These are phyloP conservation scores for Fusarium goolgardi DNA, from an alignment of 2,329 filamentous ascomycete species.

Conservation along the genomic window DNA sequence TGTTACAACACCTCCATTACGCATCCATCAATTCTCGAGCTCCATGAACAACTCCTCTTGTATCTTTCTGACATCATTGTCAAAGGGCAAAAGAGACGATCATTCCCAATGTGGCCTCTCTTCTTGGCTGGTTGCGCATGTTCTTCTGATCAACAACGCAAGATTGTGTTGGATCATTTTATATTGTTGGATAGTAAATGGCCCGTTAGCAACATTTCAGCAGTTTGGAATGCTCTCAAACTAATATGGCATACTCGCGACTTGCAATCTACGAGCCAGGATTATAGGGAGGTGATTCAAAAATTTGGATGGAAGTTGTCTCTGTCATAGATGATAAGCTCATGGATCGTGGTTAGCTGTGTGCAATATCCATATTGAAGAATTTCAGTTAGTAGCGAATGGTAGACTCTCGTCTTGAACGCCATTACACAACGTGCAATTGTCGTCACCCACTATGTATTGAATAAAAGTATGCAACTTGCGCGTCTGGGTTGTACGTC, in stretches of 20 bases:
- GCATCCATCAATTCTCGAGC: conserved; percentile 24
- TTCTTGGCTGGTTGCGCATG: conserved; percentile 44
- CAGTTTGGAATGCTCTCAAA: conserved; percentile 40
- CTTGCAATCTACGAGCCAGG: conserved; percentile 30
- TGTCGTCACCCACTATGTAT: neutral
- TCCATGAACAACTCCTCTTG: conserved; percentile 26
- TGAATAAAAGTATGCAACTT: neutral
- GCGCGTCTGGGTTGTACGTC: neutral
- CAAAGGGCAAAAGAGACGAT: conserved; percentile 36
- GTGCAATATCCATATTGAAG: neutral
- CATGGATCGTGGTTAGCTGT: neutral
- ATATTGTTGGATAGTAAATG: conserved; percentile 39
- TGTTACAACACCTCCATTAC: conserved; percentile 39
- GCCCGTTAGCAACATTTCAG: conserved; percentile 44
- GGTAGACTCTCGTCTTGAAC: neutral
- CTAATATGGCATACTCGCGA: conserved; percentile 43
- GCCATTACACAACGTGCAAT: neutral
- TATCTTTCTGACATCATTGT: conserved; percentile 40
- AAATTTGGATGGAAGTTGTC: conserved; percentile 45
- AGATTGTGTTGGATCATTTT: conserved; percentile 37
- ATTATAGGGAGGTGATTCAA: conserved; percentile 43
- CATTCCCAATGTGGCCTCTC: conserved; percentile 45
- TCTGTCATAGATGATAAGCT: conserved; percentile 2
- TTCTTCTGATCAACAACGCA: conserved; percentile 40
- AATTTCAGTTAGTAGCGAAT: neutral